Conservation (phyloP, 257 asterid genomes). For the Jacaranda copaia region DNA sequence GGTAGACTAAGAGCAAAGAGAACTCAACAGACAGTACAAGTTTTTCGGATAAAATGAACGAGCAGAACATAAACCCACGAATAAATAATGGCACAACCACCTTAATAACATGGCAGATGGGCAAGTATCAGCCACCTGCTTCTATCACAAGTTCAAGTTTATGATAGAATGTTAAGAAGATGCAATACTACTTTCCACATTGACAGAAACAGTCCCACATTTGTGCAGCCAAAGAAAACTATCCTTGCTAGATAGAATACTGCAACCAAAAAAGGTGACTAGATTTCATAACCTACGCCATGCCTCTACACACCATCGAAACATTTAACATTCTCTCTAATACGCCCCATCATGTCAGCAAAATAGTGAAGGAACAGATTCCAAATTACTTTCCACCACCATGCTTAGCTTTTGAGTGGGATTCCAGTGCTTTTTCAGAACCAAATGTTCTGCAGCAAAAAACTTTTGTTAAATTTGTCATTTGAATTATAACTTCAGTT, state of each 20-base stretch:
- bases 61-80: background rate
- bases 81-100: background rate
- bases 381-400: slow-evolving; percentile 49
- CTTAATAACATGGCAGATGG: background rate
- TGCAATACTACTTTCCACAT: background rate
- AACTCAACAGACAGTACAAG: too few species aligned
- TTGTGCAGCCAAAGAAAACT: background rate
- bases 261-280: slow-evolving; percentile 10
- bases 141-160: background rate
- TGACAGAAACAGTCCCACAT: background rate
- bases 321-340: background rate
- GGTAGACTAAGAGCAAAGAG: too few species aligned
- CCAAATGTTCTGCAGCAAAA: slow-evolving; percentile 55
- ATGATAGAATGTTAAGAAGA: background rate
- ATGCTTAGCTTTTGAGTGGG: slow-evolving; percentile 83
- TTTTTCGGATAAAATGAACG: background rate
- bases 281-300: slow-evolving; percentile 19
- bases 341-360: background rate
- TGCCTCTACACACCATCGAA: background rate
- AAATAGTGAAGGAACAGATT: background rate
- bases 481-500: background rate
- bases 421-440: slow-evolving; percentile 59
- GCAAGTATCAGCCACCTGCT: background rate
- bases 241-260: slow-evolving; percentile 1
- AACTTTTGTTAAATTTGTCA: background rate